Conservation (phyloP, 2,329 filamentous ascomycete genomes). For the Fusarium sp. region DNA sequence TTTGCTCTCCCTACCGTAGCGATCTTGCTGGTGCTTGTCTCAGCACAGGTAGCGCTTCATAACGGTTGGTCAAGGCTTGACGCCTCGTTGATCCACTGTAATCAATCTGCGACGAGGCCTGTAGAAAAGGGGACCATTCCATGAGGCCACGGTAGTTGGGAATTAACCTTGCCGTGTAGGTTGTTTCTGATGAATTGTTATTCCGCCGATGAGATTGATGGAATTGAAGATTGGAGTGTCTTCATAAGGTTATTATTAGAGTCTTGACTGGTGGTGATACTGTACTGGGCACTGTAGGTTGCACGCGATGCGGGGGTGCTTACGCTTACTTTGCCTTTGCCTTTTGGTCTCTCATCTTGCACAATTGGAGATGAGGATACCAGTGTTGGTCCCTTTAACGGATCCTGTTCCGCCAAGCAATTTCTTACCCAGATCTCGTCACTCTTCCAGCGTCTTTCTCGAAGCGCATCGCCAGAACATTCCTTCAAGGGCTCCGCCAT, state of each 20-base stretch:
- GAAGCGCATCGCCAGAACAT: neutral
- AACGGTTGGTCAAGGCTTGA: slow-evolving; percentile 17
- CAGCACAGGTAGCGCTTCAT: slow-evolving; percentile 14
- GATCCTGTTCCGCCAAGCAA: slow-evolving; percentile 16
- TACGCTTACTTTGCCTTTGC: neutral
- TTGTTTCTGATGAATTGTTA: neutral
- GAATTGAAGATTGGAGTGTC: neutral
- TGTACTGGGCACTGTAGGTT: neutral
- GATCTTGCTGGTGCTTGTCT: slow-evolving; percentile 7
- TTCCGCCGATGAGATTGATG: neutral
- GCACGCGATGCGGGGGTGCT: slow-evolving; percentile 10
- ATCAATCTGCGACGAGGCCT: slow-evolving; percentile 9
- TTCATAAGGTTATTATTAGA: neutral
- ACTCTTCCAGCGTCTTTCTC: neutral
- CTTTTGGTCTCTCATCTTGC: no score
- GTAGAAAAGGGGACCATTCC: neutral
- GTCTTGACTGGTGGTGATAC: neutral
- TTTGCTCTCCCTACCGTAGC: slow-evolving; percentile 9
- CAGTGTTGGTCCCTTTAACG: slow-evolving; percentile 10
- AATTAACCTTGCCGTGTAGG: neutral
- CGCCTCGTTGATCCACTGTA: slow-evolving; percentile 24
- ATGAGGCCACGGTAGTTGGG: slow-evolving; percentile 7
- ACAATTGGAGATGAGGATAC: no score
- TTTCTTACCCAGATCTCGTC: neutral
- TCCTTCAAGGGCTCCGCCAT: neutral